Base-by-base conservation (phyloP, 129 eudicot genomes). In the Oenanthe sinensis region DNA sequence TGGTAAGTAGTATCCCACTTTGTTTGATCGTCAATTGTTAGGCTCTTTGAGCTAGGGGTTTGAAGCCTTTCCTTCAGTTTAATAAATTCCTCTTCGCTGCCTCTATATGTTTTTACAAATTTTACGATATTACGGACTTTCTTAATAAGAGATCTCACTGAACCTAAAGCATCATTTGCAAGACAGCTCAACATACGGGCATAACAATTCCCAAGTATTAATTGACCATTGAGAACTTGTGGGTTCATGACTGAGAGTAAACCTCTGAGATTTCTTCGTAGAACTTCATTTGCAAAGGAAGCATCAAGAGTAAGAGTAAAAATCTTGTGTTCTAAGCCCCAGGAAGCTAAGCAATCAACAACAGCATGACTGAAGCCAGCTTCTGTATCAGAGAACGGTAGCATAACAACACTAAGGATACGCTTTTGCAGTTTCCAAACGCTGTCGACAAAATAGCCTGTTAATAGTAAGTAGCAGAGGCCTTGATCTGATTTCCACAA, bases 1-100 rank as follows among this genome's bases (percentile, higher is more conserved):
- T 85, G 84, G 81, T 88, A 95, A 42, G 99, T 95, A 0, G 94
- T 87, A 79, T 92, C 82, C 99, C 99, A 95, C 42, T 81, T 88
- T 1, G 74, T 83, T 77, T 77, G 86, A 82, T 92, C 90, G 72
- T 91, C 99, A 46, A 88, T 82, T 54, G 77, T 65, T 10, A 95
- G 82, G 79, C 58, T 82, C 86, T 87, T 89, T 42, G 88, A 49
- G 77, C 90, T 88, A 4, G 95, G 97, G 20, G 87, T 96, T 79
- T 87, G 91, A 75, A 94, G 97, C 78, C 84, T 88, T 60, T 84
- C 71, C 83, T 85, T 91, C 65, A 93, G 74, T 63, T 82, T 79
- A 22, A 78, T 75, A 20, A 93, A 93, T 63, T 76, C 86, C 17
- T 87, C 85, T 83, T 85, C 89, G 8, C 42, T 60, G 50, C 80